Evolutionary conservation across 495 filamentous ascomycete species (phyloP), one percentile per base, ranked within the genome.

Genomic region (Thozetella sp.): DNA sequence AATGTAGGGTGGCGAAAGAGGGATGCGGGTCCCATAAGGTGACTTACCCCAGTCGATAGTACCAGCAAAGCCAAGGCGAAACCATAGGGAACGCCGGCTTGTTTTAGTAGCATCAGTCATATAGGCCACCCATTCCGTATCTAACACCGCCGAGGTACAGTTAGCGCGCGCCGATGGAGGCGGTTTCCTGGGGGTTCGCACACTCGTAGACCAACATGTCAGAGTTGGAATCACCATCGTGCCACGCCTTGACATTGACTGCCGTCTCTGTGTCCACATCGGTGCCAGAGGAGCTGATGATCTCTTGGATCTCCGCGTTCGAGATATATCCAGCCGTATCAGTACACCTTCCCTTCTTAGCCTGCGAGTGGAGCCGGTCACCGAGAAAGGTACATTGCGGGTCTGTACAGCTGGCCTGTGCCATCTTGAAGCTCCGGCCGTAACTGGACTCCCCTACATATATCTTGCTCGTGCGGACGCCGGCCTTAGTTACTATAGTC

Each of bases 401-500:
- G 11, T 9, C 50, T 2, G 22, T 52, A 22, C 50, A 52, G 15
- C 50, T 25, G 4, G 17, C 20, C 20, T 52, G n/a, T 3, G 15
- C 25, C 55, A 62, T 78, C 43, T 64, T 57, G 63, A 74, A 74
- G 2, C 63, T 65, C 4, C 71, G 68, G 0, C 73, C 68, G 51
- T 76, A 77, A 40, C 63, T 67, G 10, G 67, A 17, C 3, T 71
- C 57, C 2, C 76, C 70, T 9, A 75, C 69, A 1, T 70, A 22
- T n/a, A 81, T 55, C 51, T 70, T 77, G 27, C 63, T 68, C 0
- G 68, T 48, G 0, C 67, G 69, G 3, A 79, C 74, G 19, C 77
- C 77, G 1, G 76, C 76, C 56, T 81, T 81, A 9, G 78, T 81
- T 15, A 80, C 30, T 37, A 15, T 37, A n/a, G n/a, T n/a, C n/a